Evolutionary conservation across 73 alveolate genomes (phyloP).

Genomic region (Paramecium pentaurelia): DNA sequence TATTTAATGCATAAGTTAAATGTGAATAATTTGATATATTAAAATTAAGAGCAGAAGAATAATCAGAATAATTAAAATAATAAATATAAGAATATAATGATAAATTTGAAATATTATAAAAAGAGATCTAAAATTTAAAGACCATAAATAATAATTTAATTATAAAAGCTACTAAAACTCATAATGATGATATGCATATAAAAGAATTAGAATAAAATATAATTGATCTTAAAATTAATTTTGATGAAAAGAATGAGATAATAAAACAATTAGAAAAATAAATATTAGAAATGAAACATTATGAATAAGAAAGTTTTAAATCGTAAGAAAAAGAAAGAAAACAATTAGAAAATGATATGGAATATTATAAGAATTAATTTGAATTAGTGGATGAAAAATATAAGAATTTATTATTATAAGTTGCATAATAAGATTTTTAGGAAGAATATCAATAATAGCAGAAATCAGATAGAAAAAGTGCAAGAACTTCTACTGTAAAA

Average conservation of each 20-base stretch:
- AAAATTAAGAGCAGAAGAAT: conserved; percentile 25
- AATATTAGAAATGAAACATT: background rate
- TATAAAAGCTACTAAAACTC: conserved; percentile 8
- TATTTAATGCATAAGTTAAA: conserved; percentile 5
- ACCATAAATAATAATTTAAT: conserved; percentile 23
- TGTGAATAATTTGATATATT: conserved; percentile 29
- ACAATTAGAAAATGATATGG: conserved; percentile 37
- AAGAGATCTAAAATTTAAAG: conserved; percentile 16
- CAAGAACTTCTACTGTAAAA: background rate
- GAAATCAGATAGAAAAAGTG: conserved; percentile 16
- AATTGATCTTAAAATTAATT: background rate
- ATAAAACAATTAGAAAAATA: background rate
- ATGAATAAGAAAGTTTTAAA: conserved; percentile 30
- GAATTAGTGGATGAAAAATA: conserved; percentile 1
- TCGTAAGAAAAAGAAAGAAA: conserved; percentile 31
- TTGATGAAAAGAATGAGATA: background rate
- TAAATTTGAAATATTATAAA: background rate
- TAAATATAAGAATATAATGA: background rate
- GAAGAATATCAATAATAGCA: background rate
- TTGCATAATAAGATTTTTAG: background rate
- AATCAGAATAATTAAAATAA: background rate
- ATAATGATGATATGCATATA: conserved; percentile 1
- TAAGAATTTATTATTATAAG: background rate
- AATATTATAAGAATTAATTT: conserved; percentile 19
- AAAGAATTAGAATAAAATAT: background rate